phyloP scores from a whole-genome alignment of 1,284 basidiomycete genomes.

The Agroathelia rolfsii region DNA sequence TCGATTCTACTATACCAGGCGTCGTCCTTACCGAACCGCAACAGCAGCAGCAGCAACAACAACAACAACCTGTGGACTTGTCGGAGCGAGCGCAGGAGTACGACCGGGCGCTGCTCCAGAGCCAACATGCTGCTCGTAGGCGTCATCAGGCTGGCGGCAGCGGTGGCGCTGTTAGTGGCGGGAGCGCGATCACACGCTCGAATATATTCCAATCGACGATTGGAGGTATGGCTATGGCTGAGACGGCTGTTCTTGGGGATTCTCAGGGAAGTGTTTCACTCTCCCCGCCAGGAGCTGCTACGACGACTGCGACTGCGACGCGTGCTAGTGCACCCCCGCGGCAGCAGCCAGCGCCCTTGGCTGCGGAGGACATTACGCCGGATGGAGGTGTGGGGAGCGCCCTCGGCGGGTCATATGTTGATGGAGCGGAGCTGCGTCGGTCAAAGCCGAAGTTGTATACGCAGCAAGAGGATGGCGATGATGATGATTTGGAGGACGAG shows the following conservation, averaged over 20 bases:
- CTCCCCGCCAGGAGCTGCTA: slow-evolving; percentile 7
- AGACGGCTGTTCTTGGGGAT: slow-evolving; percentile 62
- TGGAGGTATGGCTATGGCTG: slow-evolving; percentile 42
- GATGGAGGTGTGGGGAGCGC: slow-evolving; percentile 50
- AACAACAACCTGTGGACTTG: slow-evolving; percentile 26
- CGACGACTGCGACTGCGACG: slow-evolving; percentile 9
- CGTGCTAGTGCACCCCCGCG: slow-evolving; percentile 10
- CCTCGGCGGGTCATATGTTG: slow-evolving; percentile 67
- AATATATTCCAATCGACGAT: slow-evolving; percentile 30
- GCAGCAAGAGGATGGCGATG: slow-evolving; percentile 44
- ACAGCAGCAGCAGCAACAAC: slow-evolving; percentile 21
- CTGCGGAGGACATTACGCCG: slow-evolving; percentile 34
- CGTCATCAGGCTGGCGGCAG: slow-evolving; percentile 26
- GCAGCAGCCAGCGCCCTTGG: slow-evolving; percentile 20
- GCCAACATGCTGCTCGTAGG: slow-evolving; percentile 48
- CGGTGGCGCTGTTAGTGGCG: slow-evolving; percentile 21
- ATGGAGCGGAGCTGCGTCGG: slow-evolving; percentile 35
- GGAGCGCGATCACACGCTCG: slow-evolving; percentile 17
- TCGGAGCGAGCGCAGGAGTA: slow-evolving; percentile 58
- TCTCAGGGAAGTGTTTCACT: slow-evolving; percentile 47
- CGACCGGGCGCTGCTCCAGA: slow-evolving; percentile 64
- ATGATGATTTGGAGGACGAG: slow-evolving; percentile 47
- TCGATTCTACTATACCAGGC: slow-evolving; percentile 16
- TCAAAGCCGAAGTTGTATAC: slow-evolving; percentile 27
- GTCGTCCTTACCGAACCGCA: slow-evolving; percentile 22